These are phyloP conservation scores for Achaetomiella virescens DNA, from an alignment of 495 filamentous ascomycete genomes.

Conservation along the genomic window DNA sequence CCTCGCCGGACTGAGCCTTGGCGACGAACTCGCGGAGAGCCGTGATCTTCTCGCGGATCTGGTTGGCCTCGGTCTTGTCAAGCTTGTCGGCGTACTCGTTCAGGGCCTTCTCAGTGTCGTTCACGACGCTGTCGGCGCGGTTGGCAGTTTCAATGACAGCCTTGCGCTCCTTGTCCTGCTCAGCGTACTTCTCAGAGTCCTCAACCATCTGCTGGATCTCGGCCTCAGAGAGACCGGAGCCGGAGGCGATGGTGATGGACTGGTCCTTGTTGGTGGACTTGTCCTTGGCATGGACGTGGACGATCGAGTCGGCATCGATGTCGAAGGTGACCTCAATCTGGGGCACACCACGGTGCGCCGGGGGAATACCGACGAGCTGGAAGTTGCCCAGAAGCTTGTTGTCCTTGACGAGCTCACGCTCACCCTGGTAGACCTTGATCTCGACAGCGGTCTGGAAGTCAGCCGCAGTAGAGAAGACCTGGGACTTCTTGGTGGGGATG, in stretches of 20 bases:
- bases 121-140: conserved; percentile 90
- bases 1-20: conserved; percentile 93
- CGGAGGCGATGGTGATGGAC: conserved; percentile 97
- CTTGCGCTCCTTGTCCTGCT: conserved; percentile 96
- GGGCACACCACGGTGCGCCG: conserved; percentile 94
- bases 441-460: conserved; percentile 99
- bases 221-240: conserved; percentile 89
- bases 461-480: conserved; percentile 96
- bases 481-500: conserved; percentile 99
- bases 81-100: conserved; percentile 94
- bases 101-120: conserved; percentile 96
- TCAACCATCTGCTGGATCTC: conserved; percentile 97
- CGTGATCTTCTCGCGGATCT: conserved; percentile 90
- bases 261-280: conserved; percentile 99
- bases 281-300: conserved; percentile 98
- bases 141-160: conserved; percentile 89
- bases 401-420: conserved; percentile 98
- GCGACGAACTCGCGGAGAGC: conserved; percentile 81
- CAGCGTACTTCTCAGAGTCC: conserved; percentile 94
- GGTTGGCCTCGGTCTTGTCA: conserved; percentile 91
- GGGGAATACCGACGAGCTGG: conserved; percentile 97
- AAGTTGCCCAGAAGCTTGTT: conserved; percentile 99
- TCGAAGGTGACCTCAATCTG: conserved; percentile 99
- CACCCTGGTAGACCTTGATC: conserved; percentile 99
- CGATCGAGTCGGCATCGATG: conserved; percentile 98